Base-by-base conservation (phyloP, 495 filamentous ascomycete genomes). In the Podospora pseudoanserina region DNA sequence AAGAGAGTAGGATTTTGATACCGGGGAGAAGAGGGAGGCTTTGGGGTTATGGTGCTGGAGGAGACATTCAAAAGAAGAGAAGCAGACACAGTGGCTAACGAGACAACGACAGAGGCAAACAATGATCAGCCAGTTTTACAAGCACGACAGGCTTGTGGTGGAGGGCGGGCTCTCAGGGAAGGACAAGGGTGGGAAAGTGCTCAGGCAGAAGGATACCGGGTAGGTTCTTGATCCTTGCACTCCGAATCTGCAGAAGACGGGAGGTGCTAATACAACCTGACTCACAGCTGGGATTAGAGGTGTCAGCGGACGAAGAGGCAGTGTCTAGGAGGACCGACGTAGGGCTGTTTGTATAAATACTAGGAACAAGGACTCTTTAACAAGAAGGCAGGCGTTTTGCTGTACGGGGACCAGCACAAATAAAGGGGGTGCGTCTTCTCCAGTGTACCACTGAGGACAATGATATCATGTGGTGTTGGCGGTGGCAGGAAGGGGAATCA, bases 61-160 rank as follows among this genome's bases (percentile, higher is more conserved):
- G 16, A 18, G 15, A 6, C 4, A 56, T 20, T 1, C 1, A 4
- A 15, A 15, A 4, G 30, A 32, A 5, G 30, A 32, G 30, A 32
- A 6, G 30, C 30, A 13, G 3, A 20, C 54, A 13, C 54, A 13
- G 16, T 56, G 54, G 11, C 54, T 56, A 20, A 56, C 54, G 15
- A 56, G 1, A 15, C 2, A 19, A 3, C 15, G 23, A 70, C 81
- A 99, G 95, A 90, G 95, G 73, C 95, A 99, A 89, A 96, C 94
- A 5, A 83, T 93, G 39, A 86, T 99, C 71, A 96, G 92, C 73
- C 92, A 97, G 77, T 97, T 97, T 79, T 99, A 91, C 81, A 91
- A 97, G 80, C 73, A 95, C 73, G 93, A 99, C 78, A 83, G 89
- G 74, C 86, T 99, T 75, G 95, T 99, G 27, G 93, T 99, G 5